Evolutionary conservation across 2,329 filamentous ascomycete genomes (phyloP).

Genomic region (Hypoxylon sp.): DNA sequence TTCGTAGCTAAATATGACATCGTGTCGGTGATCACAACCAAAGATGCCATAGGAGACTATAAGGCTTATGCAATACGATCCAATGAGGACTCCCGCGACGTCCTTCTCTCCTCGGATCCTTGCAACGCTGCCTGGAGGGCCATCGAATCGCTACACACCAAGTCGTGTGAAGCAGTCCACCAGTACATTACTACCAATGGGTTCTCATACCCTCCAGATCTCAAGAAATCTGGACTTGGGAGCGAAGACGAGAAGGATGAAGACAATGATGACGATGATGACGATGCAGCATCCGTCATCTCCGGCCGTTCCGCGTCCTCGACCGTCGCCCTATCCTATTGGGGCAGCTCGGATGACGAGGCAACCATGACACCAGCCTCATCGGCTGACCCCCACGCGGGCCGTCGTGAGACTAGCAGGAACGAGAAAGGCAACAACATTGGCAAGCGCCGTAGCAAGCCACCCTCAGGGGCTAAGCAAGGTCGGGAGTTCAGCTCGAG

Average conservation of each 20-base stretch:
- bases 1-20: constrained; percentile 49
- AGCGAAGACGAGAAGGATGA: constrained; percentile 24
- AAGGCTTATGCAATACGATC: constrained; percentile 50
- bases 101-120: constrained; percentile 47
- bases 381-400: constrained; percentile 27
- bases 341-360: constrained; percentile 51
- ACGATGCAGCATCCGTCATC: constrained; percentile 47
- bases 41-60: constrained; percentile 42
- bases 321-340: constrained; percentile 47
- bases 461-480: constrained; percentile 12
- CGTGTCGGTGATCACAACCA: constrained; percentile 48
- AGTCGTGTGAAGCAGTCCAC: constrained; percentile 52
- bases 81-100: constrained; percentile 45
- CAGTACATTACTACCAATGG: constrained; percentile 50
- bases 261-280: constrained; percentile 33
- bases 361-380: constrained; percentile 39
- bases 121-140: constrained; percentile 43
- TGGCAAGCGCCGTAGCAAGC: constrained; percentile 29
- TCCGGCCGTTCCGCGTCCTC: constrained; percentile 48
- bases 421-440: constrained; percentile 25
- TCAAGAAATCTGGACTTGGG: constrained; percentile 38
- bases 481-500: constrained; percentile 1
- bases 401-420: constrained; percentile 9
- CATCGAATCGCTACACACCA: constrained; percentile 49
- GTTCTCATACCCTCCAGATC: constrained; percentile 45